Conservation (phyloP, 2,329 filamentous ascomycete genomes). For the Leptodontidium sp. region DNA sequence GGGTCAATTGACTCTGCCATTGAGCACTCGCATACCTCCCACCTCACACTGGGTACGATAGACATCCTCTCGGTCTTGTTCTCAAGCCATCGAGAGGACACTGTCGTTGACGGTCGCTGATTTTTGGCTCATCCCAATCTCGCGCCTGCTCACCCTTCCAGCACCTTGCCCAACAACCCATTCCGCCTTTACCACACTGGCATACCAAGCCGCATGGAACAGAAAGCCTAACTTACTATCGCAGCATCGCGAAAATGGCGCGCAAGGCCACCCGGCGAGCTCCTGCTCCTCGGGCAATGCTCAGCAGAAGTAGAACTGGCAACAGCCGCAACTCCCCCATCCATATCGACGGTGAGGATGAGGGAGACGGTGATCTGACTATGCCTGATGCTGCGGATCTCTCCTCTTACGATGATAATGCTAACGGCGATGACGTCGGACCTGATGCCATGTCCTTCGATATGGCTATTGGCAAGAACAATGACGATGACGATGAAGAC, state of each 20-base stretch:
- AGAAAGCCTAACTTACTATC: neutral
- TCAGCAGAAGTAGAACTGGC: too few relatives aligned
- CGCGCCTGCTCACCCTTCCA: neutral
- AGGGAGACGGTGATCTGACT: too few relatives aligned
- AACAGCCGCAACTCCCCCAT: too few relatives aligned
- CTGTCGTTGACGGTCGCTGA: conserved; percentile 1
- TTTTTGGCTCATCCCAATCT: neutral
- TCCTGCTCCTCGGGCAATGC: too few relatives aligned
- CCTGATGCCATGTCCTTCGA: too few relatives aligned
- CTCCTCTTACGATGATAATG: too few relatives aligned
- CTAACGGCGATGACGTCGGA: too few relatives aligned
- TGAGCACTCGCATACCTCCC: neutral
- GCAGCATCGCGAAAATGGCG: neutral
- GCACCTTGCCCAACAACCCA: neutral
- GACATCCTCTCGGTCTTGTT: neutral
- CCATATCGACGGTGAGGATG: too few relatives aligned
- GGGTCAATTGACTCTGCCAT: conserved; percentile 4
- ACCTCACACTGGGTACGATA: neutral
- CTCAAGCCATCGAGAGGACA: neutral
- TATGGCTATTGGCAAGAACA: too few relatives aligned
- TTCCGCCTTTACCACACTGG: neutral
- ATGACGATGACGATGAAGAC: too few relatives aligned
- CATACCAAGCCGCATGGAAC: neutral
- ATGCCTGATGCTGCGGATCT: too few relatives aligned
- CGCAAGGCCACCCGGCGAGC: neutral